Conservation (phyloP, 768 basidiomycete species). For the Mycena olivaceomarginata region DNA sequence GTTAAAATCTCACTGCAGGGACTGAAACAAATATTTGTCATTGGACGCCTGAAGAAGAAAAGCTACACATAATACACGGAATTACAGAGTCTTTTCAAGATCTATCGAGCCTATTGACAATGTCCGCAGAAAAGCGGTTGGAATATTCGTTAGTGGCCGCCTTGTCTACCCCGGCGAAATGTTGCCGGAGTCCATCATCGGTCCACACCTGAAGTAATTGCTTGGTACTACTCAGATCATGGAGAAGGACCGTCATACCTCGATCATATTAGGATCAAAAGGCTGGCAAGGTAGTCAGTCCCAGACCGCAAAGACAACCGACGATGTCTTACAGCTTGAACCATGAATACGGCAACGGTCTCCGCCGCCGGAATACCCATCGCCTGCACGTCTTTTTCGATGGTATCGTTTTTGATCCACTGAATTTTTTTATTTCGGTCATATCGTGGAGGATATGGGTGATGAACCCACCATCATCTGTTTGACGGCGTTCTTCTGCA, state of each 20-base stretch:
- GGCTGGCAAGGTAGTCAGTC: slow-evolving; percentile 16
- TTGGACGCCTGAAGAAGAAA: too few species aligned
- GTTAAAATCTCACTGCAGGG: too few species aligned
- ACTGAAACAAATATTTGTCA: too few species aligned
- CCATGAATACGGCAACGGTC: slow-evolving; percentile 18
- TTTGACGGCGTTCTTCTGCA: slow-evolving; percentile 19
- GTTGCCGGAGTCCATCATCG: slow-evolving; percentile 18
- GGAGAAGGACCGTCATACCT: slow-evolving; percentile 1
- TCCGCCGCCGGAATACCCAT: slow-evolving; percentile 5
- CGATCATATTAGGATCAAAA: slow-evolving; percentile 23
- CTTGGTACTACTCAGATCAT: slow-evolving; percentile 11
- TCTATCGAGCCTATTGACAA: slow-evolving; percentile 12
- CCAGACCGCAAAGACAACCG: not conserved
- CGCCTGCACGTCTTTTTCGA: slow-evolving; percentile 18
- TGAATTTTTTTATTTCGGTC: slow-evolving; percentile 5
- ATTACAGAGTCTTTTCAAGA: slow-evolving; percentile 11
- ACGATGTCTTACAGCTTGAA: slow-evolving; percentile 13
- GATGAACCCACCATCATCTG: slow-evolving; percentile 14
- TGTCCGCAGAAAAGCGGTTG: slow-evolving; percentile 10
- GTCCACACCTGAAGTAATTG: slow-evolving; percentile 19
- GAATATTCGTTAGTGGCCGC: slow-evolving; percentile 14
- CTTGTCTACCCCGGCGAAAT: slow-evolving; percentile 15
- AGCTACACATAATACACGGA: not conserved
- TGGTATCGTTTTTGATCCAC: slow-evolving; percentile 22
- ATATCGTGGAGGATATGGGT: not conserved